Conservation (phyloP, 352 stramenopile species). For the Phytophthora hibernalis region DNA sequence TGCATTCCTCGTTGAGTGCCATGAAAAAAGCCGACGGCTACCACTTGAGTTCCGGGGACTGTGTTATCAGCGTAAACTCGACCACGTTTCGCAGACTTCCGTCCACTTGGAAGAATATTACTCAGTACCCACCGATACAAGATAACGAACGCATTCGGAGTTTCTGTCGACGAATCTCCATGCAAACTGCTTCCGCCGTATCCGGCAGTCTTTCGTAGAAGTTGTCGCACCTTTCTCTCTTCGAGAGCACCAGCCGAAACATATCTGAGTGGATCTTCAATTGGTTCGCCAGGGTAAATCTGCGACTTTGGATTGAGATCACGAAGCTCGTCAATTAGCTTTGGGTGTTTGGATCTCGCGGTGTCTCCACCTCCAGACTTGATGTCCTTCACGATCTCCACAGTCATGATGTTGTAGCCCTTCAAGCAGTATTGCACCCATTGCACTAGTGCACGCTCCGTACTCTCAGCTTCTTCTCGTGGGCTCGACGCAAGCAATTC, state of each 20-base stretch:
- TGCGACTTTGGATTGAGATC: conserved; percentile 23
- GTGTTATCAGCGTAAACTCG: conserved; percentile 27
- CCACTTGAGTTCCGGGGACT: neutral
- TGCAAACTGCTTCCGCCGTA: conserved; percentile 8
- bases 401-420: conserved; percentile 75
- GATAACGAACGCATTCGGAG: neutral
- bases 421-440: conserved; percentile 74
- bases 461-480: conserved; percentile 47
- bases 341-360: conserved; percentile 29
- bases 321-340: conserved; percentile 46
- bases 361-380: conserved; percentile 39
- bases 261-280: conserved; percentile 23
- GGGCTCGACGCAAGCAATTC: conserved; percentile 54
- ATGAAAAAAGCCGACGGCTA: conserved; percentile 22
- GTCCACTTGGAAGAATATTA: conserved; percentile 20
- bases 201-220: conserved; percentile 41
- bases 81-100: conserved; percentile 15
- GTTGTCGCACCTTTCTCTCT: conserved; percentile 49
- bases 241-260: conserved; percentile 41
- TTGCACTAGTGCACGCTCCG: conserved; percentile 46
- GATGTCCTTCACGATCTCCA: conserved; percentile 79
- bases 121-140: conserved; percentile 14
- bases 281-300: neutral
- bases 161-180: neutral
- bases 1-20: conserved; percentile 11